A percentile compares a stretch with the other conserved stretches of the same genome.
These are phyloP conservation scores for Wickerhamiella galacta DNA, from an alignment of 805 yeast genomes.

Conservation along the genomic window DNA sequence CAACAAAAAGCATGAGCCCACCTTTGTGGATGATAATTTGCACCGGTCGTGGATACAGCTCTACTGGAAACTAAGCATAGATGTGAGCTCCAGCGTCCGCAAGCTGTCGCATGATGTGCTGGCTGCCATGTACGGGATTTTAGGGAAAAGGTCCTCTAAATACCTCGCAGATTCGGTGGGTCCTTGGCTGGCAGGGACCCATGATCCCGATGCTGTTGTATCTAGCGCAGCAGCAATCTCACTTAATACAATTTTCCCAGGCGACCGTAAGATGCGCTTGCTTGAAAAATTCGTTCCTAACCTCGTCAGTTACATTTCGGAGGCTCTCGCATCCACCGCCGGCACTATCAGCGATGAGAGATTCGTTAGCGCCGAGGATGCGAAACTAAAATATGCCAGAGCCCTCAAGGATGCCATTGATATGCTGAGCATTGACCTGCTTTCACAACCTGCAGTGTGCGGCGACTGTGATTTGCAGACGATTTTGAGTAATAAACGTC, in stretches of 20 bases:
- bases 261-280: conserved; percentile 36
- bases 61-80: conserved; percentile 64
- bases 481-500: conserved; percentile 27
- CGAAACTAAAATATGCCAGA: conserved; percentile 44
- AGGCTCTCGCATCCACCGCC: conserved; percentile 32
- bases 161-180: conserved; percentile 61
- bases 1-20: conserved; percentile 11
- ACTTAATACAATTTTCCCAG: conserved; percentile 39
- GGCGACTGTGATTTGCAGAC: conserved; percentile 13
- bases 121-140: conserved; percentile 30
- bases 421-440: conserved; percentile 2
- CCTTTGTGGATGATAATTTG: conserved; percentile 35
- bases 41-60: conserved; percentile 56
- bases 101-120: conserved; percentile 47
- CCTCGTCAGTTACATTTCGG: conserved; percentile 37
- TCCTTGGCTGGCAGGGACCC: conserved; percentile 51
- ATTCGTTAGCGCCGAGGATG: conserved; percentile 47
- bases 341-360: conserved; percentile 62
- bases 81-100: conserved; percentile 51
- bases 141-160: conserved; percentile 44
- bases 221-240: conserved; percentile 32
- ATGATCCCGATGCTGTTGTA: conserved; percentile 52
- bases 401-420: conserved; percentile 33
- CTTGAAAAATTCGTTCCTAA: conserved; percentile 44
- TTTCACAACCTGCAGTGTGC: conserved; percentile 1